phyloP scores from a whole-genome alignment of 148 eudicot genomes.

The Limonium bicolor region DNA sequence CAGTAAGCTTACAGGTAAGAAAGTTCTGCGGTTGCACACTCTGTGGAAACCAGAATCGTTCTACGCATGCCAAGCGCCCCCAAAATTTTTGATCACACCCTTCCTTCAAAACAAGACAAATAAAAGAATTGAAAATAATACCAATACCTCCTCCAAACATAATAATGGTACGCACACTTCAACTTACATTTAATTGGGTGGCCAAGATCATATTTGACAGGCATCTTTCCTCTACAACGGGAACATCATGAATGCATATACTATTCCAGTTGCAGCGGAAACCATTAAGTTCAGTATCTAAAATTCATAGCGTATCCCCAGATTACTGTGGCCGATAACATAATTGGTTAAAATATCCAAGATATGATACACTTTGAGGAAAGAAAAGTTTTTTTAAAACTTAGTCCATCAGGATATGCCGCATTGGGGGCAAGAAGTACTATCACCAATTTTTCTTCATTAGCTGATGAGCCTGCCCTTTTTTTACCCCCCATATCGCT shows the following conservation, averaged over 20 bases:
- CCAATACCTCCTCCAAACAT: background rate
- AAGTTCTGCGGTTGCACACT: constrained; percentile 46
- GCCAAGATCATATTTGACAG: constrained; percentile 41
- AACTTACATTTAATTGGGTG: constrained; percentile 66
- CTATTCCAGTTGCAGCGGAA: constrained; percentile 54
- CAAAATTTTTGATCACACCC: constrained; percentile 94
- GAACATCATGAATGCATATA: constrained; percentile 80
- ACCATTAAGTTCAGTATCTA: constrained; percentile 48
- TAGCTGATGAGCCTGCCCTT: too few relatives aligned
- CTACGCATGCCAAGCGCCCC: constrained; percentile 64
- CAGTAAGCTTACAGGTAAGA: constrained; percentile 47
- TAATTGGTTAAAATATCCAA: too few relatives aligned
- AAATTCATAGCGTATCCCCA: background rate
- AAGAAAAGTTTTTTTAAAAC: too few relatives aligned
- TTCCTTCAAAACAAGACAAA: constrained; percentile 30
- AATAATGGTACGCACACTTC: too few relatives aligned
- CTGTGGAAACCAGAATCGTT: constrained; percentile 22
- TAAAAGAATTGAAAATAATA: background rate
- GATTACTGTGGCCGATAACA: too few relatives aligned
- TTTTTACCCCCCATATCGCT: too few relatives aligned
- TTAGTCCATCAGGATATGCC: too few relatives aligned
- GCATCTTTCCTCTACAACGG: constrained; percentile 95
- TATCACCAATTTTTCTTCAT: too few relatives aligned
- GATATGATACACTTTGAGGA: too few relatives aligned
- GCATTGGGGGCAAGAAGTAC: too few relatives aligned